Conservation (phyloP, 2,329 filamentous ascomycete genomes). For the Trichoderma sp. region DNA sequence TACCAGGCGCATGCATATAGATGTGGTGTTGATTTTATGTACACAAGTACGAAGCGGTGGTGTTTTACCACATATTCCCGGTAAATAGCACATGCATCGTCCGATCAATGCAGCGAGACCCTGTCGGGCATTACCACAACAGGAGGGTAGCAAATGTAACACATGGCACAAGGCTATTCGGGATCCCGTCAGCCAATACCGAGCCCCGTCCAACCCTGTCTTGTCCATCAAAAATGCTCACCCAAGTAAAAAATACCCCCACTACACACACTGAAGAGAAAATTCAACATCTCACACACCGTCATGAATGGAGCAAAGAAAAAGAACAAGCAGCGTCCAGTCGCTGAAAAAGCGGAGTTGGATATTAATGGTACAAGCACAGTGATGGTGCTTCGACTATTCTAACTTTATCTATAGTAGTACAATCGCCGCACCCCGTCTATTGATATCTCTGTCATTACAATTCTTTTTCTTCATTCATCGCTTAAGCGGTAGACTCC, state of each 20-base stretch:
- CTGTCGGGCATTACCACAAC: neutral
- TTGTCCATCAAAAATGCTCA: neutral
- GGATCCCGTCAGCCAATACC: neutral
- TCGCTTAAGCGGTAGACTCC: constrained; percentile 65
- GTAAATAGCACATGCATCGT: neutral
- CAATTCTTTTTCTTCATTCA: constrained; percentile 28
- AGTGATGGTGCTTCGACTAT: constrained; percentile 32
- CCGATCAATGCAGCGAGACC: neutral
- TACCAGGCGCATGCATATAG: neutral
- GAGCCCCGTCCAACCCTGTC: neutral
- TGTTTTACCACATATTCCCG: neutral
- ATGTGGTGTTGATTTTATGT: neutral
- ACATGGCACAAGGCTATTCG: neutral
- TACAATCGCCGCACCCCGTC: constrained; percentile 42
- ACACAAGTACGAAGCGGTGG: neutral
- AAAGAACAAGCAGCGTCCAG: neutral
- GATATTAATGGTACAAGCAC: constrained; percentile 37
- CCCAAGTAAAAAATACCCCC: neutral
- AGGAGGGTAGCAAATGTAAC: neutral
- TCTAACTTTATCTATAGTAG: constrained; percentile 40
- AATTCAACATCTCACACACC: neutral
- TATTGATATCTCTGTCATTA: constrained; percentile 42
- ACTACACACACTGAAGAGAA: neutral
- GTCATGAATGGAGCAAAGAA: neutral
- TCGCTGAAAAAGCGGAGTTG: constrained; percentile 39